Conservation (phyloP, 2,329 filamentous ascomycete species). For the Cytospora paraplurivora region DNA sequence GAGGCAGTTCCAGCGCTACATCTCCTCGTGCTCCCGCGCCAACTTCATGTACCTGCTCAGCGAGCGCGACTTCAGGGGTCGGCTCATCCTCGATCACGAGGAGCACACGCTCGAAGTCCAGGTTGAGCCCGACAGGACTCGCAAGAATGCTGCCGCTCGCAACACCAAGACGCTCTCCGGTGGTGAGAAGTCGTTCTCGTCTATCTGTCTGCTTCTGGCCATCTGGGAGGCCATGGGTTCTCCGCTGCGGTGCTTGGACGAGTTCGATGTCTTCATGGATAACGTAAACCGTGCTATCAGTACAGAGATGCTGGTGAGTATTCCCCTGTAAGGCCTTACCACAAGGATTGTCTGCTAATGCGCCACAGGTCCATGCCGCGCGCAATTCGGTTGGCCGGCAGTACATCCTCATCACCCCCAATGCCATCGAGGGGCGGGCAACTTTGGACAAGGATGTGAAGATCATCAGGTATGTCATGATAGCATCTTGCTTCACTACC, state of each 20-base stretch:
- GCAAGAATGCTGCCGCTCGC: conserved; percentile 68
- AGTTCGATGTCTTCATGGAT: conserved; percentile 99
- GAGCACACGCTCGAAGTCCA: conserved; percentile 75
- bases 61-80: conserved; percentile 86
- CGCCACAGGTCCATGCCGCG: conserved; percentile 72
- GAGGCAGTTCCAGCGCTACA: conserved; percentile 78
- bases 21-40: conserved; percentile 81
- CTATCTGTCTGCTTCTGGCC: conserved; percentile 87
- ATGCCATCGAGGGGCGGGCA: conserved; percentile 68
- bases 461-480: conserved; percentile 65
- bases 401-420: conserved; percentile 95
- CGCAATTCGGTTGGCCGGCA: conserved; percentile 86
- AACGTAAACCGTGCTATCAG: conserved; percentile 91
- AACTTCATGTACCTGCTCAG: conserved; percentile 88
- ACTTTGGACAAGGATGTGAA: conserved; percentile 70
- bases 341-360: conserved; percentile 30
- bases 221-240: conserved; percentile 99
- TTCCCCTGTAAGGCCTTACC: not conserved
- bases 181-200: conserved; percentile 97
- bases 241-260: conserved; percentile 90
- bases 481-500: not conserved
- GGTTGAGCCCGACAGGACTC: conserved; percentile 72
- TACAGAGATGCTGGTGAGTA: conserved; percentile 85
- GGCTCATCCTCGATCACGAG: conserved; percentile 75
- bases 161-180: conserved; percentile 92